Conservation (phyloP, 331 rosid genomes). For the Malus hybrid region DNA sequence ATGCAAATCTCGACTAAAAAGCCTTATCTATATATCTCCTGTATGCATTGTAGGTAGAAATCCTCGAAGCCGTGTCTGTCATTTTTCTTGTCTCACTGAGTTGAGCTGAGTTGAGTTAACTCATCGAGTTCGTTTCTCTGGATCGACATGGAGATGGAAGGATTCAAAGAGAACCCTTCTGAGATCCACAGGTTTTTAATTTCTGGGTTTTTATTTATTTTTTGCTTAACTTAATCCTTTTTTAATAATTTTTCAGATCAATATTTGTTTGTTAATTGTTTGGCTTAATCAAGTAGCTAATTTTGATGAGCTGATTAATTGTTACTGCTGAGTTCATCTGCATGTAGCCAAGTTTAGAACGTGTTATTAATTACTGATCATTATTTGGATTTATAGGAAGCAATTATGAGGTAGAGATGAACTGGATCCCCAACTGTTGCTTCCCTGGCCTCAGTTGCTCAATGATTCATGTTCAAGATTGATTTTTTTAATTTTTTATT, state of each 20-base stretch:
- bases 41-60: background rate
- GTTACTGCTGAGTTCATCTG: background rate
- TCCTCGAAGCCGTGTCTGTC: background rate
- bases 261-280: background rate
- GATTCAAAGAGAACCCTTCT: conserved; percentile 14
- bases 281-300: background rate
- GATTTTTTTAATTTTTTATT: background rate
- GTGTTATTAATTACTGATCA: background rate
- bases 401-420: background rate
- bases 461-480: background rate
- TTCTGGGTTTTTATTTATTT: conserved; percentile 6
- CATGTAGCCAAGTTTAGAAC: background rate
- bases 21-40: background rate
- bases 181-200: conserved; percentile 37
- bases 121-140: background rate
- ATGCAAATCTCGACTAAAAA: too few species aligned
- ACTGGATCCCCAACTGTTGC: background rate
- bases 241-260: background rate
- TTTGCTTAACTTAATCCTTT: background rate
- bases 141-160: conserved; percentile 35
- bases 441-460: background rate
- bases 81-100: background rate
- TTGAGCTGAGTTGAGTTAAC: background rate
- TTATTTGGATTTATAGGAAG: background rate
- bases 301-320: background rate